Evolutionary conservation across 805 yeast species (phyloP).

Genomic region (Starmerella ratchasimensis): DNA sequence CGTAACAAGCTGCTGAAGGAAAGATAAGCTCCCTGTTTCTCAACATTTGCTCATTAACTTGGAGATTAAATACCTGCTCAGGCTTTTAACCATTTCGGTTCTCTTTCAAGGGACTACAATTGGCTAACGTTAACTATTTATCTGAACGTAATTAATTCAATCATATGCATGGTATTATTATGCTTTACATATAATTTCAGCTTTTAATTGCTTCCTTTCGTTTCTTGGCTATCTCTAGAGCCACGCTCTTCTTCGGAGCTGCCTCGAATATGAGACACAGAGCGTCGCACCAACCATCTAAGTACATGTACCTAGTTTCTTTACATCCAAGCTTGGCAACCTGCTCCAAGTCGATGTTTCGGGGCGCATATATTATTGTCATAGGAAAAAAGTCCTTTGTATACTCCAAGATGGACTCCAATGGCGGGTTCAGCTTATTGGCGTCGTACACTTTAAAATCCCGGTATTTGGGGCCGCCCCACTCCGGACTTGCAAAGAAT

Average conservation of each 20-base stretch:
- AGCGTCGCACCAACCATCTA: constrained; percentile 12
- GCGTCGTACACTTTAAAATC: constrained; percentile 13
- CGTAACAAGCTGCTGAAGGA: constrained; percentile 87
- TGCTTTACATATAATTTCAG: not conserved
- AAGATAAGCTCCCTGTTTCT: constrained; percentile 34
- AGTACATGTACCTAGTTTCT: constrained; percentile 14
- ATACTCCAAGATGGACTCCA: constrained; percentile 9
- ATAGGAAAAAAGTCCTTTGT: constrained; percentile 7
- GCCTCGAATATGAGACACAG: constrained; percentile 12
- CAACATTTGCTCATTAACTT: no score
- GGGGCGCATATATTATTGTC: constrained; percentile 15
- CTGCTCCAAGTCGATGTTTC: constrained; percentile 15
- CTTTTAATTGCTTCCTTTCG: not conserved
- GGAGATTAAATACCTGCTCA: no score
- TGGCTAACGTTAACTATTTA: no score
- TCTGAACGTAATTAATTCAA: no score
- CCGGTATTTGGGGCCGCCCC: constrained; percentile 22
- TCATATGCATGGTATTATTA: no score
- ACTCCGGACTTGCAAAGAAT: constrained; percentile 21
- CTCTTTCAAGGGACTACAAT: no score
- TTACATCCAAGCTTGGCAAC: constrained; percentile 14
- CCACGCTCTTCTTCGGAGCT: not conserved
- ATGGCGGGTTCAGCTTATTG: constrained; percentile 15
- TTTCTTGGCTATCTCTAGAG: not conserved
- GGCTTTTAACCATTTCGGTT: no score